Base-by-base conservation (phyloP, 2,329 filamentous ascomycete genomes). In the Trichoderma sp. region DNA sequence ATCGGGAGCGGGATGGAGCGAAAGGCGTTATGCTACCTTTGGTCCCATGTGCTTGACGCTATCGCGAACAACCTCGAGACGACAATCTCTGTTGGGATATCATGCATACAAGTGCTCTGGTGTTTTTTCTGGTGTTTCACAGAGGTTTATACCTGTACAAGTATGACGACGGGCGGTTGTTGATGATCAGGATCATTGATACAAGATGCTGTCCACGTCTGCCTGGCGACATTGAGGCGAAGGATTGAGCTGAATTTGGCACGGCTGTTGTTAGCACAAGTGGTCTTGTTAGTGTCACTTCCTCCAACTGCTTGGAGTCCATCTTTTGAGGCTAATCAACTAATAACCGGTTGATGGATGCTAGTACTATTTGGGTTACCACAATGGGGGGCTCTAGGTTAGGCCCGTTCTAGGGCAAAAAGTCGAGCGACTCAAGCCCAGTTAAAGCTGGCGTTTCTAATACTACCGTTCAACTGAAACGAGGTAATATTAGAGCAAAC, bases 201-300 rank as follows among this genome's bases (percentile, higher is more conserved):
- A 34, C 57, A 60, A 21, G 57, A 34, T 21, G 57, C 39, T 43
- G 39, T 43, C 7, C 36, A 70, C 36, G 39, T 62, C 28, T 70
- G 56, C 39, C 56, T 70, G 39, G 66, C 66, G 15, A 36, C 39
- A 28, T 70, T 62, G n/a, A 43, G 9, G 21, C 66, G 56, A 53
- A 67, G 64, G 51, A 67, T 67, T 8, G 28, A 70, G 66, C 57
- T 53, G 56, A 61, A 21, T 26, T 15, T 61, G 66, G 53, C 56
- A 60, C 21, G 5, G 4, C 36, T 34, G 47, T 47, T 58, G 5
- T 43, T 58, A 43, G 64, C 51, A 67, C 14, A 9, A 56, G 64
- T 51, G 64, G 51, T 36, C 8, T 65, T 57, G 64, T 28, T 67
- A 39, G 64, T 43, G 47, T 32, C 34, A 15, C 34, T 57, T 57